phyloP scores from a whole-genome alignment of 441 rosid species.

The Viola pubescens region DNA sequence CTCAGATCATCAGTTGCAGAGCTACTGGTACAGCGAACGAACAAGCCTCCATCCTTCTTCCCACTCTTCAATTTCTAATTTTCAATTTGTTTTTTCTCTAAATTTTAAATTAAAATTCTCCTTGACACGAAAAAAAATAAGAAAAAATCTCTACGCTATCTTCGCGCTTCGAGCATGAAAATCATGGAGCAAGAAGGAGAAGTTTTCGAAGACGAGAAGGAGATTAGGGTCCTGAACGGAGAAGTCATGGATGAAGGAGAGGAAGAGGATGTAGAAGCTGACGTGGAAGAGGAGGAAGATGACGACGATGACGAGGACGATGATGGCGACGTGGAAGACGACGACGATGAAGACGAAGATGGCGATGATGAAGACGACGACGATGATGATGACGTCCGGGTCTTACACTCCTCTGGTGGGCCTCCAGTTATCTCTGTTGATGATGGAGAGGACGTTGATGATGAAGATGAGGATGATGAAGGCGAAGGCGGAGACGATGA shows the following conservation, averaged over 20 bases:
- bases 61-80: slow-evolving; percentile 18
- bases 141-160: background rate
- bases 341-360: slow-evolving; percentile 27
- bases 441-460: slow-evolving; percentile 44
- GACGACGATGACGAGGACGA: slow-evolving; percentile 30
- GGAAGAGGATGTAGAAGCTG: slow-evolving; percentile 31
- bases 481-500: slow-evolving; percentile 37
- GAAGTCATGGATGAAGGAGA: slow-evolving; percentile 31
- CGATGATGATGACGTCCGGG: slow-evolving; percentile 44
- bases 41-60: slow-evolving; percentile 27
- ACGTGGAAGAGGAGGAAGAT: slow-evolving; percentile 22
- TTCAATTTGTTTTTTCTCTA: slow-evolving; percentile 18
- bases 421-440: slow-evolving; percentile 44
- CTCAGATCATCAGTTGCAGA: slow-evolving; percentile 44
- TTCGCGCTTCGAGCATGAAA: slow-evolving; percentile 26
- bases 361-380: slow-evolving; percentile 30
- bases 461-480: slow-evolving; percentile 26
- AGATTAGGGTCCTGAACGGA: slow-evolving; percentile 22
- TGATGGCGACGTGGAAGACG: slow-evolving; percentile 33
- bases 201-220: slow-evolving; percentile 24
- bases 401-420: slow-evolving; percentile 41
- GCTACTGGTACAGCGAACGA: slow-evolving; percentile 55
- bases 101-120: background rate
- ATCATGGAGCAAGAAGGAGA: slow-evolving; percentile 33
- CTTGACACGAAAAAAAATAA: slow-evolving; percentile 16